Conservation (phyloP, 345 rosid genomes). For the Boechera stricta region DNA sequence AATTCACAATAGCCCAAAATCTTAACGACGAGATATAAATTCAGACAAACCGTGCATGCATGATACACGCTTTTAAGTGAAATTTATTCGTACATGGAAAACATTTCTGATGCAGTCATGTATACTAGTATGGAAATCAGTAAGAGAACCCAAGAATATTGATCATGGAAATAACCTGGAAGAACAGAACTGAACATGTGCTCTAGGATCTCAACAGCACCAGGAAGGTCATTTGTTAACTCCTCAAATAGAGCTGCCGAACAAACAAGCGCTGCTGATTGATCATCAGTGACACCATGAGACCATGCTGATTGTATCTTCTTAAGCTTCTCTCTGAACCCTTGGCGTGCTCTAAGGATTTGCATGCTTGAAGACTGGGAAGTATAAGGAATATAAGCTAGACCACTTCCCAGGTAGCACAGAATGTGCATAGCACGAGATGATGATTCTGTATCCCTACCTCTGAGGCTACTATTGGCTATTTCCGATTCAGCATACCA, state of each 20-base stretch:
- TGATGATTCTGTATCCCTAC: slow-evolving; percentile 57
- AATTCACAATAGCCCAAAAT: slow-evolving; percentile 26
- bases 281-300: slow-evolving; percentile 72
- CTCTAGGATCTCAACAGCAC: slow-evolving; percentile 68
- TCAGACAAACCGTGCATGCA: slow-evolving; percentile 20
- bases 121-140: slow-evolving; percentile 19
- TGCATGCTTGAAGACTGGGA: slow-evolving; percentile 75
- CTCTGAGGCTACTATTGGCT: slow-evolving; percentile 42
- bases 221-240: slow-evolving; percentile 66
- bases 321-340: slow-evolving; percentile 73
- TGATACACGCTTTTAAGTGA: slow-evolving; percentile 8
- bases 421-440: slow-evolving; percentile 76
- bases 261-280: slow-evolving; percentile 73
- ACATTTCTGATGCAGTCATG: slow-evolving; percentile 21
- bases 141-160: slow-evolving; percentile 6
- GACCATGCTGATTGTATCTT: slow-evolving; percentile 67
- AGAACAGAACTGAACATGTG: slow-evolving; percentile 75
- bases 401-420: slow-evolving; percentile 79
- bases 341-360: slow-evolving; percentile 88
- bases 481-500: slow-evolving; percentile 96
- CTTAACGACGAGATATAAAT: slow-evolving; percentile 4
- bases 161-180: slow-evolving; percentile 66
- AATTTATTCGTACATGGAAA: not conserved
- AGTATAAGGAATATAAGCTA: slow-evolving; percentile 62
- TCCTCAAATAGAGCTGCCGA: slow-evolving; percentile 90